These are phyloP conservation scores for Hypoxylon sp. DNA, from an alignment of 2,329 filamentous ascomycete genomes.

Conservation along the genomic window DNA sequence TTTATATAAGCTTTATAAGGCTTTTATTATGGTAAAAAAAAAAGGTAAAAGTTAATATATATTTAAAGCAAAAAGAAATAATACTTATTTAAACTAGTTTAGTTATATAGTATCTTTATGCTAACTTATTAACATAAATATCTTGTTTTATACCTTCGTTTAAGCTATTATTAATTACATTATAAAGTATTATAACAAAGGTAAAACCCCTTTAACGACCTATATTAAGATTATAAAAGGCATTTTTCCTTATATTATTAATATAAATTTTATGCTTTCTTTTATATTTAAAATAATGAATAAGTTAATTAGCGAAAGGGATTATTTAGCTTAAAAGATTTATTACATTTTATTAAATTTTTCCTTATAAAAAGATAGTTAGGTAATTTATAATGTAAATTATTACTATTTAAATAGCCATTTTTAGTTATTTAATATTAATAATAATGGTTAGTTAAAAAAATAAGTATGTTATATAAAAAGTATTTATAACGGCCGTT, in stretches of 20 bases:
- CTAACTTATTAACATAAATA: constrained; percentile 6
- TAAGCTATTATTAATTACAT: background rate
- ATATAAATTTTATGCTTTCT: background rate
- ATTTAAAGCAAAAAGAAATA: background rate
- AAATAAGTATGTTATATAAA: background rate
- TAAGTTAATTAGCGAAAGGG: background rate
- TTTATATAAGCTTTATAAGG: background rate
- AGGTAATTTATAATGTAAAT: background rate
- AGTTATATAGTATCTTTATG: background rate
- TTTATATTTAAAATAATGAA: constrained; percentile 12
- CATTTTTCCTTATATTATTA: background rate
- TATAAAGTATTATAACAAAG: constrained; percentile 10
- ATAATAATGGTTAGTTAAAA: background rate
- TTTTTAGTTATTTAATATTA: background rate
- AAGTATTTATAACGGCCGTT: background rate
- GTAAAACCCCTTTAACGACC: background rate
- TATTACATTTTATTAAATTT: background rate
- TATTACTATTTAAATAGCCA: background rate
- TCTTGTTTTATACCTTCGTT: background rate
- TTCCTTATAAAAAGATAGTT: background rate
- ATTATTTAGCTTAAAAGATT: background rate
- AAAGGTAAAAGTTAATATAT: background rate
- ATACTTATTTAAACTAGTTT: background rate
- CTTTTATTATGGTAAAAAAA: background rate
- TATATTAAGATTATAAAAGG: background rate